Evolutionary conservation across 2,329 filamentous ascomycete species (phyloP), one percentile per base, ranked within the genome.

Genomic region (Fusarium sp.): DNA sequence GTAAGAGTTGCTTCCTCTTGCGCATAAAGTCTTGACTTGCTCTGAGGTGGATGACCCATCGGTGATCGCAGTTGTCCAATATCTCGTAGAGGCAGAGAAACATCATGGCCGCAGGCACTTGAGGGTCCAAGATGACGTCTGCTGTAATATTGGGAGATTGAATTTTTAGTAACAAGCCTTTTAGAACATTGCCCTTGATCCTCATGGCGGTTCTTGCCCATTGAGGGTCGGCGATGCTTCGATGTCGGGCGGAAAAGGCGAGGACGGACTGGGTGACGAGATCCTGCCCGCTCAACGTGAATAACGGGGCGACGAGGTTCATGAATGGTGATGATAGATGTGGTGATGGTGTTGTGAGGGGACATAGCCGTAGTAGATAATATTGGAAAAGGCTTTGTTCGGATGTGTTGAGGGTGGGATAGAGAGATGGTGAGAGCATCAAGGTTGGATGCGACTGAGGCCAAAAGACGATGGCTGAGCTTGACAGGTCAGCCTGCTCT

Each of bases 21-120:
- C 82, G 79, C 50, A 88, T 84, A 30, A 87, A 77, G 52, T 87
- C 84, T 60, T 86, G 85, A 9, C 86, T 86, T 0, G 86, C 86
- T 45, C 83, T 81, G 1, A 87, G 77, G 54, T 88, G 86, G 5
- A 87, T 82, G 0, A 85, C 85, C 86, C 86, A 88, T 70, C 79
- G 71, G 54, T 79, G 65, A 2, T 78, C 74, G 0, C 76, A 76
- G 1, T 73, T 77, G 2, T 78, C 76, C 1, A 78, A 12, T 0
- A 78, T 78, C 6, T 78, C 76, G 2, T 78, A 76, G 0, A 78
- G 74, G 1, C 76, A 78, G 0, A 78, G 63, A 25, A 78, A 74
- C 71, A 78, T 77, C 76, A 78, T 78, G 1, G 72, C 74, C 0
- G 77, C 71, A 2, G 75, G 76, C 0, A 76, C 67, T 50, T 78